phyloP scores from a whole-genome alignment of 2,329 filamentous ascomycete species.

The Geosmithia putterillii region DNA sequence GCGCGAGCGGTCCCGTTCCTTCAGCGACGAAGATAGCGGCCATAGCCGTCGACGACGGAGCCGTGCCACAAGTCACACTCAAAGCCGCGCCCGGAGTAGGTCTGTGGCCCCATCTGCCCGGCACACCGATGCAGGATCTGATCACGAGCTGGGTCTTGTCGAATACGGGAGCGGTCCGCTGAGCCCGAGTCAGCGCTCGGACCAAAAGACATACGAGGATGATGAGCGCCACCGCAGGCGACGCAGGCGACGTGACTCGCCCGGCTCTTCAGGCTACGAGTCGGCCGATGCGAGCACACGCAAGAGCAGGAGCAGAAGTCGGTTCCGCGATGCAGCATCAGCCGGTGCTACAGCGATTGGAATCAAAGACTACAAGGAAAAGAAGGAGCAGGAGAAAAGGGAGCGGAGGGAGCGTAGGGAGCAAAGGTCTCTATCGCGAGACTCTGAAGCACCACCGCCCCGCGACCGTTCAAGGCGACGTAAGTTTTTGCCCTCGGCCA shows the following conservation, averaged over 20 bases:
- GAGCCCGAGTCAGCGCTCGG: slow-evolving; percentile 22
- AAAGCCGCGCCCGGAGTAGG: slow-evolving; percentile 19
- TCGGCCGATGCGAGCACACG: slow-evolving; percentile 14
- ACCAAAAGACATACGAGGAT: slow-evolving; percentile 34
- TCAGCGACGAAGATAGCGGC: slow-evolving; percentile 22
- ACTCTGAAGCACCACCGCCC: slow-evolving; percentile 5
- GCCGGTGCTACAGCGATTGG: slow-evolving; percentile 51
- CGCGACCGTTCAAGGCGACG: slow-evolving; percentile 6
- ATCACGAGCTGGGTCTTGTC: slow-evolving; percentile 57
- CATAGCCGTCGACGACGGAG: slow-evolving; percentile 13
- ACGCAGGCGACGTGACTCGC: slow-evolving; percentile 23
- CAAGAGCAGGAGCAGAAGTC: slow-evolving; percentile 39
- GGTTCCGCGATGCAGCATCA: slow-evolving; percentile 40
- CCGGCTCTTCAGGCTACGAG: slow-evolving; percentile 16
- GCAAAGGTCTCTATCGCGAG: slow-evolving; percentile 2
- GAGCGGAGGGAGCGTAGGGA: slow-evolving; percentile 4
- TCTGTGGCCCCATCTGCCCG: slow-evolving; percentile 37
- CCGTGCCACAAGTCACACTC: slow-evolving; percentile 8
- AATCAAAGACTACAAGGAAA: slow-evolving; percentile 46
- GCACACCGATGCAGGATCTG: slow-evolving; percentile 38
- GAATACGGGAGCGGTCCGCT: slow-evolving; percentile 52
- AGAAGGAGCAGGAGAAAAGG: slow-evolving; percentile 19
- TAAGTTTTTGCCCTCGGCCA: neutral
- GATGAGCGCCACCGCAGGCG: slow-evolving; percentile 28
- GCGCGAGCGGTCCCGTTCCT: slow-evolving; percentile 11